Evolutionary conservation across 2,329 filamentous ascomycete genomes (phyloP), one percentile per base, ranked within the genome.

Genomic region (Hymenoscyphus scutula): DNA sequence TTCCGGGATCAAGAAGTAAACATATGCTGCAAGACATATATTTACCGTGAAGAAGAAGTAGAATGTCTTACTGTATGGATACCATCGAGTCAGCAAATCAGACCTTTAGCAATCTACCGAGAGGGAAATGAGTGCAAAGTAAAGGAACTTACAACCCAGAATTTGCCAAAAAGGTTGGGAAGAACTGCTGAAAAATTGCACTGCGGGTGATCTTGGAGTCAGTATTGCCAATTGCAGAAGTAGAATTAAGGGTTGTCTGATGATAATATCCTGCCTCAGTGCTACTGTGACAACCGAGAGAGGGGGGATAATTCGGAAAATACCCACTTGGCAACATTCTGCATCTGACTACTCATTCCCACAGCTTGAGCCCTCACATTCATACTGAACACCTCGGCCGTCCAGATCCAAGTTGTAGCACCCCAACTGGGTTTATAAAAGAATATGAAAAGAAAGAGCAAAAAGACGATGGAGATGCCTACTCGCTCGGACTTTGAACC

Each of bases 361-460:
- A 89, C 84, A 41, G 86, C 87, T 72, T 89, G 86, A 2, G 87
- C 85, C 60, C 87, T 85, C 23, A 89, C 84, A 74, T 89, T 89
- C 83, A 88, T 87, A 58, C 81, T 84, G 77, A 89, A 89, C 63
- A 89, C 79, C 68, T 89, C 87, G 1, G 85, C 81, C 0, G 87
- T 89, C 83, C 84, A 89, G 72, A 89, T 89, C 87, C 87, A 89
- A 17, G 86, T 84, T 5, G 86, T 88, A 2, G 86, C 86, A 58
- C 86, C 86, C 85, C 86, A 89, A 0, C 84, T 87, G 3, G 87
- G 86, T 72, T 89, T 90, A 86, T 89, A 86, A 76, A 86, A 86
- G 74, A 86, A 80, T 32, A 85, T 84, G 67, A 88, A 88, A 7
- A 88, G 74, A 78, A 89, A 89, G 19, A 89, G 77, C 67, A 89